These are phyloP conservation scores for Plenodomus biglobosus DNA, from an alignment of 2,329 filamentous ascomycete species.

Conservation along the genomic window DNA sequence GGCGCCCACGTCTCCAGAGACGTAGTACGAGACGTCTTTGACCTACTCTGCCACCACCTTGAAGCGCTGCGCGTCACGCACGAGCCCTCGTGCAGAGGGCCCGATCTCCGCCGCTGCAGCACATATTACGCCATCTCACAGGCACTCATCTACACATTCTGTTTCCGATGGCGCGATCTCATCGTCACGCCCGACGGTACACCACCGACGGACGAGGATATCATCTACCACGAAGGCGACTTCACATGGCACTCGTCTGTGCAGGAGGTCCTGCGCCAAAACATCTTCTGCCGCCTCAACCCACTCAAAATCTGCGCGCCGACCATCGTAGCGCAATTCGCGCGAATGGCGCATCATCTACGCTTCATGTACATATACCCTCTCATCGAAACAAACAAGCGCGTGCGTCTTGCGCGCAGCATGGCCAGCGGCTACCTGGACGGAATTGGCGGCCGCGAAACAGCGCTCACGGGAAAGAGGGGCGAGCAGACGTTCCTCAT, in stretches of 20 bases:
- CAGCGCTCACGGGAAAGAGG: constrained; percentile 54
- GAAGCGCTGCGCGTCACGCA: constrained; percentile 72
- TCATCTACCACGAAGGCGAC: constrained; percentile 69
- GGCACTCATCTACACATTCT: constrained; percentile 91
- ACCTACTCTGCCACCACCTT: constrained; percentile 74
- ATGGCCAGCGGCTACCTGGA: constrained; percentile 56
- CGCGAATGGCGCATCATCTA: constrained; percentile 81
- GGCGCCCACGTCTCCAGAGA: constrained; percentile 77
- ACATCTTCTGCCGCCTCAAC: constrained; percentile 87
- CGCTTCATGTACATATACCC: constrained; percentile 88
- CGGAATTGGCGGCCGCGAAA: constrained; percentile 56
- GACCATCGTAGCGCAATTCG: constrained; percentile 87
- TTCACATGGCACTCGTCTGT: constrained; percentile 76
- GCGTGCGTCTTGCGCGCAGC: constrained; percentile 74
- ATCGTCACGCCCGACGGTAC: constrained; percentile 59
- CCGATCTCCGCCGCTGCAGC: constrained; percentile 79
- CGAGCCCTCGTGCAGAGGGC: constrained; percentile 74
- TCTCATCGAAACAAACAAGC: constrained; percentile 88
- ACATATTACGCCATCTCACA: constrained; percentile 89
- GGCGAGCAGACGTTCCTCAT: constrained; percentile 82
- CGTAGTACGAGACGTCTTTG: constrained; percentile 80
- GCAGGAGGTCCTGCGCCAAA: constrained; percentile 71
- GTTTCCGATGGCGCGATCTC: constrained; percentile 95
- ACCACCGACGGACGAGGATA: constrained; percentile 46
- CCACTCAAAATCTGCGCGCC: constrained; percentile 93